Conservation (phyloP, 257 asterid genomes). For the Ilex aquifolium region DNA sequence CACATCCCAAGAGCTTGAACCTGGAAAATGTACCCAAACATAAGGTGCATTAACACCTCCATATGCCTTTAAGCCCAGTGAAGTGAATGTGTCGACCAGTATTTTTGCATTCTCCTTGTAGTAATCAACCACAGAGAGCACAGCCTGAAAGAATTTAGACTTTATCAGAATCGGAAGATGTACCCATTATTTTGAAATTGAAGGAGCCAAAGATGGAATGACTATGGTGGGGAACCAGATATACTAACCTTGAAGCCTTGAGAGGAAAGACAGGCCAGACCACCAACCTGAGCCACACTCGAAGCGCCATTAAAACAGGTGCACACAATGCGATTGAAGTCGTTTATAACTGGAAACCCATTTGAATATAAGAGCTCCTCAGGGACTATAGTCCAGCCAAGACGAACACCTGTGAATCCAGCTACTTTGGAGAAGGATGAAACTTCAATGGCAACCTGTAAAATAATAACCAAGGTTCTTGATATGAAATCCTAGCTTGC, state of each 20-base stretch:
- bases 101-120: conserved; percentile 73
- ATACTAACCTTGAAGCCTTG: conserved; percentile 60
- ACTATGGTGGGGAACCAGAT: too few relatives aligned
- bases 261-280: conserved; percentile 61
- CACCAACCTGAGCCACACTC: conserved; percentile 83
- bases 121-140: conserved; percentile 45
- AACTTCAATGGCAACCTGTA: conserved; percentile 85
- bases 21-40: conserved; percentile 90
- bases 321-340: conserved; percentile 63
- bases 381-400: conserved; percentile 94
- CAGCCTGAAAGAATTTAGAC: conserved; percentile 29
- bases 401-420: conserved; percentile 90
- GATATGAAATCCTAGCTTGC: too few relatives aligned
- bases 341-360: conserved; percentile 75
- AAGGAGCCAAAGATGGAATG: too few relatives aligned
- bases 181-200: too few relatives aligned
- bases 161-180: neutral
- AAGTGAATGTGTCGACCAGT: conserved; percentile 56
- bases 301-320: conserved; percentile 94
- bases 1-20: conserved; percentile 76
- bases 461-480: neutral
- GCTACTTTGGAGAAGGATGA: conserved; percentile 91
- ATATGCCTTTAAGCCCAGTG: conserved; percentile 54
- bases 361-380: conserved; percentile 60
- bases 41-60: conserved; percentile 89